These are phyloP conservation scores for Suillus decipiens DNA, from an alignment of 768 basidiomycete species.

Conservation along the genomic window DNA sequence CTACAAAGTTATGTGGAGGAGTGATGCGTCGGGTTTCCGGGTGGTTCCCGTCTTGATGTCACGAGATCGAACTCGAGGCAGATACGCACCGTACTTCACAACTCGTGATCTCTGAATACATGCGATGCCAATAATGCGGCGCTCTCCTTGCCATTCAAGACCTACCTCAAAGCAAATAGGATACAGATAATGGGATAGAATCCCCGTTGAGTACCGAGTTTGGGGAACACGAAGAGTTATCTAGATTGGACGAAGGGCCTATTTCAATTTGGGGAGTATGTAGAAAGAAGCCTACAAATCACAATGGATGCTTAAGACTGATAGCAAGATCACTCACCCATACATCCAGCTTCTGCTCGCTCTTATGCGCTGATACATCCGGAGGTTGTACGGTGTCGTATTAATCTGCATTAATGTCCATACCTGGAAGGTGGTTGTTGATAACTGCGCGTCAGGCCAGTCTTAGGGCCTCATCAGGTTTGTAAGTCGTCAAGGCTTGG, in stretches of 20 bases:
- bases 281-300: constrained; percentile 67
- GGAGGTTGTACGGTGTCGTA: constrained; percentile 68
- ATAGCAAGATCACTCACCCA: constrained; percentile 67
- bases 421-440: constrained; percentile 53
- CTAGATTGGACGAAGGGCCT: constrained; percentile 73
- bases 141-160: constrained; percentile 59
- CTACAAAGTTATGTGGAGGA: constrained; percentile 10
- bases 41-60: constrained; percentile 33
- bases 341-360: constrained; percentile 55
- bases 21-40: constrained; percentile 51
- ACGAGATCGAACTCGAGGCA: too few species aligned
- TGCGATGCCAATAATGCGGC: constrained; percentile 60
- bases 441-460: constrained; percentile 74
- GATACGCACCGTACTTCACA: constrained; percentile 70
- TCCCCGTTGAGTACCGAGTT: constrained; percentile 25
- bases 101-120: constrained; percentile 96
- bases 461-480: too few species aligned
- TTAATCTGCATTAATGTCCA: constrained; percentile 30
- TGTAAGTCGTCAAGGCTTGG: too few species aligned
- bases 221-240: constrained; percentile 21
- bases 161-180: constrained; percentile 72
- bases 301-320: constrained; percentile 20
- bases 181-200: constrained; percentile 80
- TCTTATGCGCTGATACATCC: constrained; percentile 70
- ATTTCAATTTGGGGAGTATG: constrained; percentile 53